Base-by-base conservation (phyloP, 2,329 filamentous ascomycete genomes). In the Botrytis deweyae region DNA sequence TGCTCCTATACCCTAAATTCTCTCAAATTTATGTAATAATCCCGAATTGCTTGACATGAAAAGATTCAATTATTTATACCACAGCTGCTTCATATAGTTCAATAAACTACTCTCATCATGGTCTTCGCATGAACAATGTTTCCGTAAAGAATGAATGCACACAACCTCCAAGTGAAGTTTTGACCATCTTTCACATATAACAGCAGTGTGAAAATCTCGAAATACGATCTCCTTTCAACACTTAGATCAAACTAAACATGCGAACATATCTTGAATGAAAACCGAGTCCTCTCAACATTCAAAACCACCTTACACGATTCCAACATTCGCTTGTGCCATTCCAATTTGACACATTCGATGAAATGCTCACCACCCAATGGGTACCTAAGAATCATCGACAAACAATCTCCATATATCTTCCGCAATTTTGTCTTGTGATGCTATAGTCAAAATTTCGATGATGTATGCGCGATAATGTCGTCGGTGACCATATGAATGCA, bases 41-140 rank as follows among this genome's bases (percentile, higher is more conserved):
- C 12, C 2, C 2, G 0, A 0, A n/a, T 52, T 7, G 7, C 2
- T n/a, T n/a, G 5, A 6, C 4, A 52, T 7, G 0, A n/a, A n/a
- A 10, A 1, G 0, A 14, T 14, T n/a, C 49, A 12, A 6, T 12
- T 7, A 12, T 20, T 1, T 12, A 25, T 2, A 12, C 7, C 0
- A 5, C 1, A n/a, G 9, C 14, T 52, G 1, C 22, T 52, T 52
- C 5, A 52, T 52, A 0, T 1, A 52, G 0, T n/a, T 16, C 49
- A 52, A n/a, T 14, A 2, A 0, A 16, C 14, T 12, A 16, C 0
- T 52, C 10, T 16, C 4, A 4, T 52, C 4, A 6, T n/a, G 4
- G 2, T n/a, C 25, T n/a, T 33, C 1, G 29, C 29, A 33, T 33
- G 29, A 33, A 33, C 29, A 33, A 33, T 33, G 29, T 33, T 33